phyloP scores from a whole-genome alignment of 441 rosid species.

The Populus tomentosa region DNA sequence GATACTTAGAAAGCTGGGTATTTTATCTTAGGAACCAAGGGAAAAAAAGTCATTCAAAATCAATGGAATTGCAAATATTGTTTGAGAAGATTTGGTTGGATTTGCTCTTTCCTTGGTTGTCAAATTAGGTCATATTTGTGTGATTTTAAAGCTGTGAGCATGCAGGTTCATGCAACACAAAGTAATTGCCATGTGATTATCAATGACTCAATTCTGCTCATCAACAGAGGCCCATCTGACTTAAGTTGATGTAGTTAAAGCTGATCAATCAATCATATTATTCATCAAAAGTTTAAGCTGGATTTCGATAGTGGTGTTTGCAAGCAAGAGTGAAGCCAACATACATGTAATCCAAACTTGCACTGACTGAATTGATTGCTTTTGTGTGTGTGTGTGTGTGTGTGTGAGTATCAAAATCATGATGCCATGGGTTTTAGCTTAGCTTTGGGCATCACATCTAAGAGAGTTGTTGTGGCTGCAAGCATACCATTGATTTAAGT shows the following conservation, averaged over 20 bases:
- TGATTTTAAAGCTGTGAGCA: neutral
- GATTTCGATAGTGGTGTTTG: neutral
- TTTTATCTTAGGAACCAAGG: neutral
- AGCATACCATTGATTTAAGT: neutral
- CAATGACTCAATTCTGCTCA: neutral
- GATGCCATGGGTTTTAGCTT: neutral
- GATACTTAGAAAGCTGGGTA: neutral
- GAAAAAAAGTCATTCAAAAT: neutral
- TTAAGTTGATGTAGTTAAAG: neutral
- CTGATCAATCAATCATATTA: neutral
- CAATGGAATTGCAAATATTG: neutral
- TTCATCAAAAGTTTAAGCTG: neutral
- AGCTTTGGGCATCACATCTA: neutral
- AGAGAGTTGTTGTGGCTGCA: neutral
- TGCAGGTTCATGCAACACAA: neutral
- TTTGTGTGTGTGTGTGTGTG: too few relatives aligned
- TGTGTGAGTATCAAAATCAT: neutral
- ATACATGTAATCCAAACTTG: neutral
- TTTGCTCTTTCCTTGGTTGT: neutral
- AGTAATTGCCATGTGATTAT: neutral
- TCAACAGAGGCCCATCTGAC: neutral
- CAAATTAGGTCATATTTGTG: neutral
- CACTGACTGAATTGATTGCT: neutral
- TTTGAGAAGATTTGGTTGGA: neutral
- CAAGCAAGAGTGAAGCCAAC: neutral